These are phyloP conservation scores for Aspergillus awamori DNA, from an alignment of 2,329 filamentous ascomycete species.

Conservation along the genomic window DNA sequence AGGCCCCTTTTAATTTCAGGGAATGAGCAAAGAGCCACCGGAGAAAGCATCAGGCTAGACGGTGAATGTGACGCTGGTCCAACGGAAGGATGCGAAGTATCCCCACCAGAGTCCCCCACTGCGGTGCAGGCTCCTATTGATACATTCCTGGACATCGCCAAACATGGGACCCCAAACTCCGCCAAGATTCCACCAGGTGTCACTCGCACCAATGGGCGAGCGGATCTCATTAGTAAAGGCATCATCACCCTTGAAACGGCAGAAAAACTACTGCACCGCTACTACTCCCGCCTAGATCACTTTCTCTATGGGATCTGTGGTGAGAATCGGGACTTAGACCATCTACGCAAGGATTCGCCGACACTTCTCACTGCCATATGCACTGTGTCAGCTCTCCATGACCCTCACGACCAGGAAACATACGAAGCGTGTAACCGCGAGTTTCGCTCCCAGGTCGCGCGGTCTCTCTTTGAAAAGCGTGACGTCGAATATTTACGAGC, in stretches of 20 bases:
- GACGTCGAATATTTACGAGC: constrained; percentile 30
- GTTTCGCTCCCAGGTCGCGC: constrained; percentile 50
- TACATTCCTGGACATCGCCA: constrained; percentile 41
- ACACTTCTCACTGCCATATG: too few species aligned
- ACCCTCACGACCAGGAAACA: constrained; percentile 32
- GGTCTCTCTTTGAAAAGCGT: constrained; percentile 53
- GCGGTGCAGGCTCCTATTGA: constrained; percentile 41
- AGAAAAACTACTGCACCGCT: too few species aligned
- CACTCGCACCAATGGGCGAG: too few species aligned
- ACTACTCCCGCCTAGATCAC: too few species aligned
- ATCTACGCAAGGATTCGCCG: too few species aligned
- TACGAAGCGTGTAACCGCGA: constrained; percentile 49
- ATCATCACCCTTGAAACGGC: too few species aligned
- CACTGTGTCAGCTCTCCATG: constrained; percentile 46
- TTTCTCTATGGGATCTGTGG: too few species aligned
- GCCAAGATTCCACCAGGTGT: too few species aligned
- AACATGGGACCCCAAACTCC: constrained; percentile 6
- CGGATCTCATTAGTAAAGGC: too few species aligned
- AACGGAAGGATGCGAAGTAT: constrained; percentile 42
- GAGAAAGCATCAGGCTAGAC: constrained; percentile 25
- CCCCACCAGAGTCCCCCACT: constrained; percentile 37
- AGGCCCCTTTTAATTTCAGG: too few species aligned
- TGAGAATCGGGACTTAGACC: too few species aligned
- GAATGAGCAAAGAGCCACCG: too few species aligned
- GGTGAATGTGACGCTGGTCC: constrained; percentile 40